A percentile compares a stretch with the other conserved stretches of the same genome.
These are phyloP conservation scores for Cryptosporidium ubiquitum DNA, from an alignment of 169 alveolate species.

Conservation along the genomic window DNA sequence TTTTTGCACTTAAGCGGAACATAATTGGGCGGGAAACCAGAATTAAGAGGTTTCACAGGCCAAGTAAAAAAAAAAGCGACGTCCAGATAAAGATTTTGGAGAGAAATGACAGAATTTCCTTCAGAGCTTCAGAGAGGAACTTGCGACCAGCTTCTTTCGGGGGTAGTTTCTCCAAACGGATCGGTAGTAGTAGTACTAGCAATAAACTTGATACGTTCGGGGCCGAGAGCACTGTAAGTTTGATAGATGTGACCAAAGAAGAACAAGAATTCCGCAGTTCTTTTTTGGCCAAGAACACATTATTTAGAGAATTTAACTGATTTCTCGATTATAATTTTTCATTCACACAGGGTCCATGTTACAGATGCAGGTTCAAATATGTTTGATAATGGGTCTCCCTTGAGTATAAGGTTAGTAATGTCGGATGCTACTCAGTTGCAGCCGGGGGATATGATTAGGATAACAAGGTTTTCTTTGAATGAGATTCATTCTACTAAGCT, in stretches of 20 bases:
- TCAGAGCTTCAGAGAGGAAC: conserved; percentile 63
- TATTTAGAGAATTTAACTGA: background rate
- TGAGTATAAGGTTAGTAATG: conserved; percentile 73
- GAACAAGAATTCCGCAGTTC: background rate
- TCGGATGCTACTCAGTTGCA: conserved; percentile 72
- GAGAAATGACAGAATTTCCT: conserved; percentile 52
- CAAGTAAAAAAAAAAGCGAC: background rate
- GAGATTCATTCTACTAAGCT: conserved; percentile 65
- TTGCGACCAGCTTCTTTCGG: conserved; percentile 74
- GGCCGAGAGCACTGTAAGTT: conserved; percentile 75
- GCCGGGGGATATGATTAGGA: conserved; percentile 69
- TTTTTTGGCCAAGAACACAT: background rate
- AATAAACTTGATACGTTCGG: conserved; percentile 67
- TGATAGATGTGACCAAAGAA: background rate
- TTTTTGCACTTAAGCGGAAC: conserved; percentile 6
- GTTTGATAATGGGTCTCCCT: conserved; percentile 61
- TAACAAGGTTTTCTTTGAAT: conserved; percentile 55
- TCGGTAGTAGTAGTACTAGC: conserved; percentile 66
- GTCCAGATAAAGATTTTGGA: background rate
- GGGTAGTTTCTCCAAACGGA: conserved; percentile 59
- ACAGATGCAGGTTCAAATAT: conserved; percentile 74
- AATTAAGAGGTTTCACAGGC: background rate
- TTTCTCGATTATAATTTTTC: background rate
- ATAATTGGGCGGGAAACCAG: background rate
- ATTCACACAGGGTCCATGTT: conserved; percentile 51